These are phyloP conservation scores for Artemisia tridentata DNA, from an alignment of 129 eudicot genomes.

Conservation along the genomic window DNA sequence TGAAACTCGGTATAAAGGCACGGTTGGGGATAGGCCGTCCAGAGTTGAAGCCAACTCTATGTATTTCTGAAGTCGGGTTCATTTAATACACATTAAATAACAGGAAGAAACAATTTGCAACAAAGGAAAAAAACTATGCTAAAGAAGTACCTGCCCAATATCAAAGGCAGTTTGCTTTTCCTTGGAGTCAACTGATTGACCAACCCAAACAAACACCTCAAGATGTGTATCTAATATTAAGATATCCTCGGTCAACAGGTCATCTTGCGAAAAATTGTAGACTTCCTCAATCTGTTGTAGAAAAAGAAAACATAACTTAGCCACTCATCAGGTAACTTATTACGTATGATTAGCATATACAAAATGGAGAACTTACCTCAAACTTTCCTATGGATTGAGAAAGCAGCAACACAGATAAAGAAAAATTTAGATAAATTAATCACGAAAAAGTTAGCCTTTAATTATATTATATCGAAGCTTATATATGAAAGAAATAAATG, in stretches of 20 bases:
- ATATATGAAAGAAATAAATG: not conserved
- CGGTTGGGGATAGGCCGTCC: conserved; percentile 77
- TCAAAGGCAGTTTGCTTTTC: conserved; percentile 88
- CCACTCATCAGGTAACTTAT: not conserved
- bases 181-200: conserved; percentile 81
- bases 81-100: conserved; percentile 10
- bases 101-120: not conserved
- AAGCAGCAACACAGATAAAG: conserved; percentile 28
- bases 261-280: conserved; percentile 96
- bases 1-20: conserved; percentile 78
- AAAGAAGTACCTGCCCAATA: conserved; percentile 70
- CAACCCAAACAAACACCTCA: conserved; percentile 95
- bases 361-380: conserved; percentile 52
- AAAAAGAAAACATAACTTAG: not conserved
- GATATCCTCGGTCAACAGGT: conserved; percentile 88
- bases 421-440: conserved; percentile 37
- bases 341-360: not conserved
- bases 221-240: conserved; percentile 87
- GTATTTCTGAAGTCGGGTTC: conserved; percentile 62
- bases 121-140: conserved; percentile 7
- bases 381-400: conserved; percentile 68
- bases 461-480: not conserved
- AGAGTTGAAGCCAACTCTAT: conserved; percentile 71
- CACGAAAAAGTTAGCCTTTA: not conserved
- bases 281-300: conserved; percentile 73